phyloP scores from a whole-genome alignment of 345 rosid genomes.

The Gossypium herbaceum region DNA sequence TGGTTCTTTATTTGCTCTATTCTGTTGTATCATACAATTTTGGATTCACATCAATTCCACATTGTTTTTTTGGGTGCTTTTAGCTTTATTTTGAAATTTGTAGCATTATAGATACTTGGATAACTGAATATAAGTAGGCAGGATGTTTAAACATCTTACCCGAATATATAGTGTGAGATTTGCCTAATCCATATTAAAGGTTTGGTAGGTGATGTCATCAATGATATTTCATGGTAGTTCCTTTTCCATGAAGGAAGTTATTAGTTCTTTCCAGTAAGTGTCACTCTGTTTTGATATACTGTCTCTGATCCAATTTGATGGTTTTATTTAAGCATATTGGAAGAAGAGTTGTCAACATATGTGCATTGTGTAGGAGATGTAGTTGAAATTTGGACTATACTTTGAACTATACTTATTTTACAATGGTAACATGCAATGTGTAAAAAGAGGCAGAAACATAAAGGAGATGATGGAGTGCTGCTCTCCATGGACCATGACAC shows the following conservation, averaged over 20 bases:
- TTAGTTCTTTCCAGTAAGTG: neutral
- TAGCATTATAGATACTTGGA: neutral
- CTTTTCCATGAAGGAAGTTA: neutral
- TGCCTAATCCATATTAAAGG: neutral
- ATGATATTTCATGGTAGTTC: neutral
- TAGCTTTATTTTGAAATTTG: neutral
- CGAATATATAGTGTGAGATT: neutral
- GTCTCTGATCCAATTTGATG: neutral
- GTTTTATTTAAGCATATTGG: neutral
- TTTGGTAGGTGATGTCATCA: neutral
- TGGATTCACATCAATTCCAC: no score
- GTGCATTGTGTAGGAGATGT: neutral
- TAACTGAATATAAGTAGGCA: neutral
- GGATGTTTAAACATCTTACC: neutral
- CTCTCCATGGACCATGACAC: no score
- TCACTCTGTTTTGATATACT: neutral
- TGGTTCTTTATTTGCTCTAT: neutral
- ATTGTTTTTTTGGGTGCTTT: neutral
- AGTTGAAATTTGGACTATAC: neutral
- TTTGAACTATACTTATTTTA: no score
- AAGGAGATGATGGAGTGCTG: no score
- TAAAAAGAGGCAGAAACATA: no score
- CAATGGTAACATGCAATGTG: no score
- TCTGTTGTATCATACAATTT: neutral
- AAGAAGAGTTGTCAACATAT: neutral